Base-by-base conservation (phyloP, 106 monocot species). In the Triglochin maritima region DNA sequence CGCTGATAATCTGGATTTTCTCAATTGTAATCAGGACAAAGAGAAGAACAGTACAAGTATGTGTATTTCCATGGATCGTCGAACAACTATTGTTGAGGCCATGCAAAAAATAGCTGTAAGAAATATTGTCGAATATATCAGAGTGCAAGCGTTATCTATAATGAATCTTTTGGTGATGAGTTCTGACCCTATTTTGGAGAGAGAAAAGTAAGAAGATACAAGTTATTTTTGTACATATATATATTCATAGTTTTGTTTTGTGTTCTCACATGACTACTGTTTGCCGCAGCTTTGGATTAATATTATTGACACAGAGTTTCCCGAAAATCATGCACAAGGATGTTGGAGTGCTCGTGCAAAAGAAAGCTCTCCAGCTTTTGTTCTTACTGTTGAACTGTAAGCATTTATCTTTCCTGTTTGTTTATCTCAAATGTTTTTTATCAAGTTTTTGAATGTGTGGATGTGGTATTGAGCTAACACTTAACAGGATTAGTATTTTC, bases 371-470 rank as follows among this genome's bases (percentile, higher is more conserved):
- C 46, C 78, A 70, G 69, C 80, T 86, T 71, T 67, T 93, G 49
- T 93, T 93, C 72, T 71, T 86, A 57, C 63, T 93, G 11, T 76
- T 89, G 49, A 89, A 93, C 52, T 76, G 93, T 88, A 80, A 1
- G 79, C 67, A 16, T 53, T 56, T 16, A 5, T 66, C 12, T 45
- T 57, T 46, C n/a, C 16, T 61, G 2, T 71, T 29, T 29, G 29
- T 29, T 29, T 29, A 29, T 29, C 0, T 29, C 29, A 29, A 29
- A 29, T 29, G 29, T 29, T 29, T 29, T 29, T 29, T 29, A 29
- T 29, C 29, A 29, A 29, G 29, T 29, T 29, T 29, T 29, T 29
- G 29, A 29, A 29, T 29, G 29, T 29, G 29, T 29, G 29, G 29
- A 29, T 29, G 29, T 29, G 29, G 29, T 29, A 29, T 29, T 29